Conservation (phyloP, 169 alveolate species). For the Theileria orientalis region DNA sequence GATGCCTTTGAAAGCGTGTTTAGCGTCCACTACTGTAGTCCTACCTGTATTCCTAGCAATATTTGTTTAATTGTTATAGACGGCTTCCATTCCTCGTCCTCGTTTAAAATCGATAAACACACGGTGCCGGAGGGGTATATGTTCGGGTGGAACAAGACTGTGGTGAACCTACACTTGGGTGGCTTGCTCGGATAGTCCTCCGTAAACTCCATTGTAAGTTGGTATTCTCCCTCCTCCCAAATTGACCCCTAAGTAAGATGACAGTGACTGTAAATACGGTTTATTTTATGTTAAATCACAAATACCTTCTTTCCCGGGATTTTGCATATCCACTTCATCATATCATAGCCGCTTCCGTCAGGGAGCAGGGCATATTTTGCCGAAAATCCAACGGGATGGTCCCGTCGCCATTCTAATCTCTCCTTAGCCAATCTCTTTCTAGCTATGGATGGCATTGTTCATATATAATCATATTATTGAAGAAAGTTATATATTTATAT, state of each 20-base stretch:
- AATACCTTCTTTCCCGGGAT: conserved; percentile 94
- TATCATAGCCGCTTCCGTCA: conserved; percentile 89
- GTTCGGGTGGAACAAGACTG: conserved; percentile 97
- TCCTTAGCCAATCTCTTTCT: conserved; percentile 89
- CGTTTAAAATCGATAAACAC: conserved; percentile 96
- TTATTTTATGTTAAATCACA: background rate
- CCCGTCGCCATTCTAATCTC: conserved; percentile 95
- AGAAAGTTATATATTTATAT: no score
- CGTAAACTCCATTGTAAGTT: conserved; percentile 94
- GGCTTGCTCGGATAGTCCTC: conserved; percentile 99
- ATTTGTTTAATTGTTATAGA: conserved; percentile 96
- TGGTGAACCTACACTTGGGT: conserved; percentile 97
- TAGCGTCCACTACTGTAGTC: no score
- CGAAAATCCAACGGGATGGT: conserved; percentile 96
- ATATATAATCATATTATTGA: background rate
- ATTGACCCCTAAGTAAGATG: conserved; percentile 73
- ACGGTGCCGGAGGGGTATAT: conserved; percentile 98
- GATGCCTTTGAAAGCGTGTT: background rate
- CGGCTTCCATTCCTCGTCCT: conserved; percentile 99
- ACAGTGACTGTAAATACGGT: background rate
- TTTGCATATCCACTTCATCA: conserved; percentile 94
- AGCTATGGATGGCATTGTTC: conserved; percentile 78
- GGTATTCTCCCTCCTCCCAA: conserved; percentile 98
- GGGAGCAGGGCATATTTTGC: conserved; percentile 92
- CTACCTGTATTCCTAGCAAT: conserved; percentile 94